phyloP scores from a whole-genome alignment of 2,329 filamentous ascomycete genomes.

The Coleophoma crateriformis region DNA sequence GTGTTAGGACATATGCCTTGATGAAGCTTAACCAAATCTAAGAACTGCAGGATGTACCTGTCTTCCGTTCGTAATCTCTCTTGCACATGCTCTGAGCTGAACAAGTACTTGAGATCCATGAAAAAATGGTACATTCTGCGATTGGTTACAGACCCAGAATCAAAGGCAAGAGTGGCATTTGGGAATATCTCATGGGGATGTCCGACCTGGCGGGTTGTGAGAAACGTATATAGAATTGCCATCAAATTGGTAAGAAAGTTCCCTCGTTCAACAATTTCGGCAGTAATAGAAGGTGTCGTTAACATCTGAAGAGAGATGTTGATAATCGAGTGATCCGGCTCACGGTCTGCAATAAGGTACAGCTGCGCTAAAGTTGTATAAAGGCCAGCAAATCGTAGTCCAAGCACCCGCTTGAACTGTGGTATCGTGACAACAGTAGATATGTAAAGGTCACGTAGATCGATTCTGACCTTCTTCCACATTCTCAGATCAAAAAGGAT shows the following conservation, averaged over 20 bases:
- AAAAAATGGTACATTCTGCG: conserved; percentile 97
- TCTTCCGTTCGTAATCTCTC: conserved; percentile 76
- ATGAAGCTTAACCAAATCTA: conserved; percentile 92
- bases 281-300: conserved; percentile 92
- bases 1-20: conserved; percentile 96
- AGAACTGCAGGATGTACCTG: conserved; percentile 86
- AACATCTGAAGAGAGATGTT: conserved; percentile 95
- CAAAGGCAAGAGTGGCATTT: conserved; percentile 82
- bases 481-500: conserved; percentile 90
- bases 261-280: conserved; percentile 88
- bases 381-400: conserved; percentile 86
- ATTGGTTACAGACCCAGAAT: conserved; percentile 92
- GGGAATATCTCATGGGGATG: conserved; percentile 87
- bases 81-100: conserved; percentile 84
- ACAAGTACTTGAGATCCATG: conserved; percentile 84
- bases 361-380: conserved; percentile 92
- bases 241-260: conserved; percentile 95
- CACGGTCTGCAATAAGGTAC: conserved; percentile 91
- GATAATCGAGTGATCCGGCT: conserved; percentile 97
- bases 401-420: conserved; percentile 90
- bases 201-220: conserved; percentile 92
- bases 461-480: conserved; percentile 93
- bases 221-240: conserved; percentile 94
- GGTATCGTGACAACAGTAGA: conserved; percentile 94
- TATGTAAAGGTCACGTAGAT: conserved; percentile 89